Percentiles rank a stretch among this genome's conserved stretches.
phyloP scores from a whole-genome alignment of 2,329 filamentous ascomycete species.

The Arachnomyces sp. region DNA sequence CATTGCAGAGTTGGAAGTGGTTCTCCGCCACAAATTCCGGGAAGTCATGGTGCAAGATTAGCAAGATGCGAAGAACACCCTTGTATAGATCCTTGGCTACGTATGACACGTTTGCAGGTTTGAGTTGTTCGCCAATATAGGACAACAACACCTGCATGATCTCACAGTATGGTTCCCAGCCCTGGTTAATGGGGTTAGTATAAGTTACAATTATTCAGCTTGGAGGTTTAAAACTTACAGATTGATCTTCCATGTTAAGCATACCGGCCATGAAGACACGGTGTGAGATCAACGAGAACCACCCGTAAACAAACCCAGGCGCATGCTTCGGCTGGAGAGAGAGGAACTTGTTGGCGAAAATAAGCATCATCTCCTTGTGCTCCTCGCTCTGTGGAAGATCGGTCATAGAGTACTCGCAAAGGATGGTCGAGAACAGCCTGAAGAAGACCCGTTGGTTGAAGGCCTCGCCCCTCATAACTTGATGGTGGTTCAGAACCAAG shows the following conservation, averaged over 20 bases:
- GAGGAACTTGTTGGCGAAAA: slow-evolving; percentile 62
- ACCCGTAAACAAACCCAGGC: slow-evolving; percentile 75
- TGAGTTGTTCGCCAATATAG: slow-evolving; percentile 72
- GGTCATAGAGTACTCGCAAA: slow-evolving; percentile 62
- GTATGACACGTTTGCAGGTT: slow-evolving; percentile 58
- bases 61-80: slow-evolving; percentile 69
- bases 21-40: slow-evolving; percentile 87
- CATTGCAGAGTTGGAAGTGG: slow-evolving; percentile 70
- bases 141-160: slow-evolving; percentile 64
- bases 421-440: slow-evolving; percentile 73
- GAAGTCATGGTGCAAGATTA: slow-evolving; percentile 87
- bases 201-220: not conserved
- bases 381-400: slow-evolving; percentile 51
- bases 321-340: slow-evolving; percentile 68
- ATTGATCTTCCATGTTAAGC: slow-evolving; percentile 57
- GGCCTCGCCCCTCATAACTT: slow-evolving; percentile 66
- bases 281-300: slow-evolving; percentile 76
- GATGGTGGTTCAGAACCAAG: slow-evolving; percentile 76
- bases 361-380: slow-evolving; percentile 62
- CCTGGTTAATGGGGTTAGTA: slow-evolving; percentile 30
- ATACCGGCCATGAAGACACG: slow-evolving; percentile 74
- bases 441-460: slow-evolving; percentile 89
- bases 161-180: slow-evolving; percentile 68
- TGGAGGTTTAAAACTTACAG: slow-evolving; percentile 22
- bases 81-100: slow-evolving; percentile 77